These are phyloP conservation scores for Austroboletus novae-zelandiae DNA, from an alignment of 1,284 basidiomycete species.

Conservation along the genomic window DNA sequence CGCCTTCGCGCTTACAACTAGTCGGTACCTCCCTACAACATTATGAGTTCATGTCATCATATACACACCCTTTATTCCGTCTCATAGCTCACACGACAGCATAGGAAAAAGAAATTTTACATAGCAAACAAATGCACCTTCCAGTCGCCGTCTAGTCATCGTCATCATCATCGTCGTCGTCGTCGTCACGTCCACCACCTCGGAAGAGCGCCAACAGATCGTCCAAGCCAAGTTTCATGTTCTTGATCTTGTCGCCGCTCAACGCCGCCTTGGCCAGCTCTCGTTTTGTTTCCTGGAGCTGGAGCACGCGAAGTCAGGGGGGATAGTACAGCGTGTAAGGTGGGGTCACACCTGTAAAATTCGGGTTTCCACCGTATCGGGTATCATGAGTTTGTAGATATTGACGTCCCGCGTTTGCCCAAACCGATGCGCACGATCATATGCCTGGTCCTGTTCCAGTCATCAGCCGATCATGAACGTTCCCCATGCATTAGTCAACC, in stretches of 20 bases:
- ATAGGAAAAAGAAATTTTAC: too few species aligned
- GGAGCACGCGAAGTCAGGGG: not conserved
- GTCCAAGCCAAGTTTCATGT: slow-evolving; percentile 79
- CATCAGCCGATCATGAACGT: not conserved
- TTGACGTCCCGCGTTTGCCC: slow-evolving; percentile 87
- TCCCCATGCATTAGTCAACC: not conserved
- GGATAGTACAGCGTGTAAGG: not conserved
- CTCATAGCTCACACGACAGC: too few species aligned
- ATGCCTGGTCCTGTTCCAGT: slow-evolving; percentile 74
- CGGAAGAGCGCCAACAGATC: slow-evolving; percentile 81
- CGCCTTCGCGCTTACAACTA: too few species aligned
- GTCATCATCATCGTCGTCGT: slow-evolving; percentile 37
- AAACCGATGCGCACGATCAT: slow-evolving; percentile 88
- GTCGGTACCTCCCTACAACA: too few species aligned
- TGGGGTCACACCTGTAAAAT: slow-evolving; percentile 57
- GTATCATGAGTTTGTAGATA: slow-evolving; percentile 92
- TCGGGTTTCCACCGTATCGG: slow-evolving; percentile 87
- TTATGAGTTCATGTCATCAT: too few species aligned
- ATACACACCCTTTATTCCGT: too few species aligned
- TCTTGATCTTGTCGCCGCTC: slow-evolving; percentile 85
- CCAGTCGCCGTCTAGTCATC: too few species aligned
- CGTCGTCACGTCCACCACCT: slow-evolving; percentile 53
- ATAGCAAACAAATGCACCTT: too few species aligned
- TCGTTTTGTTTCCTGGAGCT: slow-evolving; percentile 87
- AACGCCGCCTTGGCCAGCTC: slow-evolving; percentile 82